Evolutionary conservation across 768 basidiomycete species (phyloP), one percentile per base, ranked within the genome.

Genomic region (Pleurotus salmoneostramineus): DNA sequence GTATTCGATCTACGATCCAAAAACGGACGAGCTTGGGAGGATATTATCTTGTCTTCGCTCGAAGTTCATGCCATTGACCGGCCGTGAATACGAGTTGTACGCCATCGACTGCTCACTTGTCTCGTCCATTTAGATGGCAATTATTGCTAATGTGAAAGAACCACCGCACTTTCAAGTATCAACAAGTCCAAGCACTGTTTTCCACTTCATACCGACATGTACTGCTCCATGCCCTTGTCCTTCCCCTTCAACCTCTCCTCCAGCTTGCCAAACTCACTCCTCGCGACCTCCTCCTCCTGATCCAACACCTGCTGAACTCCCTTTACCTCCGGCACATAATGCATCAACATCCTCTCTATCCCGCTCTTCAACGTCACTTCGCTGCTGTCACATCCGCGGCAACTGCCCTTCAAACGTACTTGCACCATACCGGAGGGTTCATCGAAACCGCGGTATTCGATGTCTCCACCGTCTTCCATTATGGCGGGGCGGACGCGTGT

Each of bases 341-440:
- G 96, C 93, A 93, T 95, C 65, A 99, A 76, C 97, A 99, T 98
- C 61, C 97, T 80, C 74, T 99, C 97, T 55, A 99, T 98, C 6
- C 97, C 97, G 60, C 84, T 87, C 80, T 98, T 99, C 57, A 99
- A 76, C 12, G 97, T 99, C 35, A 98, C 95, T 5, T 92, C 86
- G 69, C 93, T 95, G 34, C 92, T 94, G 62, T 86, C 86, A 70
- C 97, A 98, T 11, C 97, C 97, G 69, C 97, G 78, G 72, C 97
- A 99, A 67, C 94, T 96, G 32, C 97, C 97, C 78, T 98, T 98
- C 60, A 99, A 78, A 71, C 90, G 96, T 33, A 99, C 79, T 68
- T 83, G 83, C 4, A 99, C 96, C 33, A 91, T 66, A 0, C 91
- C 91, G 17, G 52, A 44, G 17, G 84, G 84, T 62, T 96, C 93